A percentile compares a stretch with the other conserved stretches of the same genome.
Evolutionary conservation across 345 rosid species (phyloP).

Genomic region (Rubroshorea leprosula): DNA sequence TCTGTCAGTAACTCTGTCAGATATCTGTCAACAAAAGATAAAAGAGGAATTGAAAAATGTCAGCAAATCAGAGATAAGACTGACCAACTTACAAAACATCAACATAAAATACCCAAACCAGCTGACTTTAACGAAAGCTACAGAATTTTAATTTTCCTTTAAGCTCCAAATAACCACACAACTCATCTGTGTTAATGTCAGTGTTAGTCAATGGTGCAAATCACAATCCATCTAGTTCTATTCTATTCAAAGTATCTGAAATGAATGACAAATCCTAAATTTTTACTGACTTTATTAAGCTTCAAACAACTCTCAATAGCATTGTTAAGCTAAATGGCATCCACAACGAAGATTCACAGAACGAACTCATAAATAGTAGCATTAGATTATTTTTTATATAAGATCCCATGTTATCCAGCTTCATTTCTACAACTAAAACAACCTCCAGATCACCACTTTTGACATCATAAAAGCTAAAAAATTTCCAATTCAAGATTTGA

Average conservation of each 20-base stretch:
- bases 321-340: background rate
- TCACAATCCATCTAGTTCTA: background rate
- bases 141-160: background rate
- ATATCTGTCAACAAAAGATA: constrained; percentile 43
- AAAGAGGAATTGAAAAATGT: background rate
- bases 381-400: background rate
- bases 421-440: background rate
- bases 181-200: background rate
- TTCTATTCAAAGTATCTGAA: background rate
- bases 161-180: background rate
- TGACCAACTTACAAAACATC: constrained; percentile 5
- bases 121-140: background rate
- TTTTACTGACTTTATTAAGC: background rate
- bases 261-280: background rate
- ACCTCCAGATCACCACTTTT: constrained; percentile 4
- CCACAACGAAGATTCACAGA: background rate
- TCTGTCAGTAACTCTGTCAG: constrained; percentile 68
- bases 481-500: background rate
- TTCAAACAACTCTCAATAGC: background rate
- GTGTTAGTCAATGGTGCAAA: too few species aligned
- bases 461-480: constrained; percentile 2
- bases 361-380: background rate
- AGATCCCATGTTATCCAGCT: background rate
- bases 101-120: background rate
- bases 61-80: constrained; percentile 14